A percentile compares a stretch with the other conserved stretches of the same genome.
Conservation (phyloP, 441 rosid genomes). For the Raphanus hybrid region DNA sequence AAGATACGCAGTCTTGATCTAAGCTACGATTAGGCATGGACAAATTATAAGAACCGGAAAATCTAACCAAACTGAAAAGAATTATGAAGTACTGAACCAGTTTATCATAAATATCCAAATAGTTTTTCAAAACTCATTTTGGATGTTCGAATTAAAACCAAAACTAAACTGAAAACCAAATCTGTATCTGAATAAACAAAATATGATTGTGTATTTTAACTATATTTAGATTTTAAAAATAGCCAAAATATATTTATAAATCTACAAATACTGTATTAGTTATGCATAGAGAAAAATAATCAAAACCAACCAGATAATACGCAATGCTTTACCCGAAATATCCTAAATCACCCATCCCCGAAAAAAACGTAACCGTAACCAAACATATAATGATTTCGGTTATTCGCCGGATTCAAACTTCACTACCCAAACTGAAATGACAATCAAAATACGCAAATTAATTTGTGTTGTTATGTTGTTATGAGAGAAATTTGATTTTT, state of each 20-base stretch:
- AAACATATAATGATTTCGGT: too few species aligned
- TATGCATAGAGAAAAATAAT: not conserved
- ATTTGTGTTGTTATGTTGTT: not conserved
- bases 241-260: too few species aligned
- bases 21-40: not conserved
- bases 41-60: not conserved
- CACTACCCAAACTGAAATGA: not conserved
- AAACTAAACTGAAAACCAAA: too few species aligned
- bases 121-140: not conserved
- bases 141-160: not conserved
- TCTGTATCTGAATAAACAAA: not conserved
- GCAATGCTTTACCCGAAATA: not conserved
- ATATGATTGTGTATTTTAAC: not conserved
- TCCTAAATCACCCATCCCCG: too few species aligned
- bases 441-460: not conserved
- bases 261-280: not conserved
- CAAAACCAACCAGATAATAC: not conserved
- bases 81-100: not conserved
- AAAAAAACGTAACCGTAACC: too few species aligned
- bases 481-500: not conserved
- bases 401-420: too few species aligned
- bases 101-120: too few species aligned
- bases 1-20: not conserved
- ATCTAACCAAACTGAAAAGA: not conserved
- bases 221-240: too few species aligned